phyloP scores from a whole-genome alignment of 2,329 filamentous ascomycete genomes.

The Fusarium secorum region DNA sequence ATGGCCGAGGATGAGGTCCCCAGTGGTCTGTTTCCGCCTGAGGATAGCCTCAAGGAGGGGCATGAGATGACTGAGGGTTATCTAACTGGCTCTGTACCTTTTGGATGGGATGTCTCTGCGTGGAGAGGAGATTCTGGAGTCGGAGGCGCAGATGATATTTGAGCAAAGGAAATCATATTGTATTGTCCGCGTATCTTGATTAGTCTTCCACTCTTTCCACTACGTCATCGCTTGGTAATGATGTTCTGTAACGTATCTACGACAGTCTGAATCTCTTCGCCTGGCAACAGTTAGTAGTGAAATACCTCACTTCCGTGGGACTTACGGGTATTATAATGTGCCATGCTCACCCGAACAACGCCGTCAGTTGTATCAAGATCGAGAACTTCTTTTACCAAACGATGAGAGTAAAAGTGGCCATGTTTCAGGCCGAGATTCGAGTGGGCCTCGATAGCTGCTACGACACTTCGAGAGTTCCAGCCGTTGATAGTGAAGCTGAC shows the following conservation, averaged over 20 bases:
- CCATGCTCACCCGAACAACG: constrained; percentile 73
- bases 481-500: constrained; percentile 72
- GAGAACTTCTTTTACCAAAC: constrained; percentile 67
- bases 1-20: neutral
- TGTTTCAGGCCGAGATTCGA: constrained; percentile 69
- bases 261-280: constrained; percentile 2
- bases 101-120: neutral
- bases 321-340: constrained; percentile 76
- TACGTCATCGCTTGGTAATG: neutral
- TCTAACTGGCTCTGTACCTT: neutral
- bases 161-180: neutral
- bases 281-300: neutral
- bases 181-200: fast-evolving
- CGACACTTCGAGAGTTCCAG: constrained; percentile 62
- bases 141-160: fast-evolving
- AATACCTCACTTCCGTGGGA: neutral
- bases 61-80: neutral
- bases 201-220: fast-evolving
- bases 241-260: neutral
- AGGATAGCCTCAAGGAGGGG: fast-evolving
- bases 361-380: constrained; percentile 64
- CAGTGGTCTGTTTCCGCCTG: neutral
- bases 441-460: constrained; percentile 67
- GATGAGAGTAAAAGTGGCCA: constrained; percentile 74
- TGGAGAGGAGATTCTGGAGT: neutral